Base-by-base conservation (phyloP, 345 rosid genomes). In the Populus deltoides region DNA sequence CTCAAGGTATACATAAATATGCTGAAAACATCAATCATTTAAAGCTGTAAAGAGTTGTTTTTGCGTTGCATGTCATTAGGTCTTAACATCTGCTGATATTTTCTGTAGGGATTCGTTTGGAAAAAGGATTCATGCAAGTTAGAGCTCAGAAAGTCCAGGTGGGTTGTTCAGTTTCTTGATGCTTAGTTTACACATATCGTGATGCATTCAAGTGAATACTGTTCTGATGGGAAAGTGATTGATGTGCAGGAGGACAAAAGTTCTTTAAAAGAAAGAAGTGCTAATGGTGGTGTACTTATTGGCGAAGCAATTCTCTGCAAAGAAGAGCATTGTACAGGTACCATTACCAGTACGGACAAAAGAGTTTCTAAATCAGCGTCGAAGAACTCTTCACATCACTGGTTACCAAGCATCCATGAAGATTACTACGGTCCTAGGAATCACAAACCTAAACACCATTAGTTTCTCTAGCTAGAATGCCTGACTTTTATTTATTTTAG, bases 351-450 rank as follows among this genome's bases (percentile, higher is more conserved):
- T 33, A 33, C 36, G 73, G 67, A 80, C 73, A 38, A 71, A 75
- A 71, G 31, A 38, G 69, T 75, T 71, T 35, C 75, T 53, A 55
- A 63, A 80, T 63, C 67, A 63, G 67, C 27, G 13, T 39, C 79
- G 59, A 80, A 65, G 79, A 76, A 76, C 76, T 51, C 77, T 45
- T 74, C 82, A 55, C 65, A 81, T 1, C 79, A 81, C 66, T 72
- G 71, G 72, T 70, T 86, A 71, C 93, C 92, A 66, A 83, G 77
- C 84, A 80, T 90, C 72, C 91, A 92, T 27, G 92, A 90, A 86
- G 91, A 92, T 81, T 89, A 90, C 71, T 77, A 74, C 78, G 92
- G 93, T 70, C 92, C 94, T 79, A 87, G 89, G 75, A 76, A 73
- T 24, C 93, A 90, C 84, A 86, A 45, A 71, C 79, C 79, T 70